Base-by-base conservation (phyloP, 306 rosid species). In the Cucumis hystrix region DNA sequence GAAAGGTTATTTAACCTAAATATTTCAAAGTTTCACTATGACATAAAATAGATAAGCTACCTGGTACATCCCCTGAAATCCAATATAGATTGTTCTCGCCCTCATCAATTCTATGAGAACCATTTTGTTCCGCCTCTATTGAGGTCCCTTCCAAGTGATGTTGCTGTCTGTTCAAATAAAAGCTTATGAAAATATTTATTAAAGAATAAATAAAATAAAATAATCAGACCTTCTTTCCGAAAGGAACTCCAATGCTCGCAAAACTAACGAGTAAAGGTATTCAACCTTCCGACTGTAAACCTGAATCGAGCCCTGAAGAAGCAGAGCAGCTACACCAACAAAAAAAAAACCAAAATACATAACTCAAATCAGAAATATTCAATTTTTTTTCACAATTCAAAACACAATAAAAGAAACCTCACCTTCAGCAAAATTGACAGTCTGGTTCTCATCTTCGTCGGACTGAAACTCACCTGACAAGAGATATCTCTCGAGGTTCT, bases 231-330 rank as follows among this genome's bases (percentile, higher is more conserved):
- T 92, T 75, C 88, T 92, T 82, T 87, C 93, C 28, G 99, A 88
- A 75, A 96, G 96, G 84, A 92, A 96, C 87, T 96, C 97, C 82
- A 96, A 87, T 74, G 97, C 92, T 62, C 96, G 98, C 83, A 96
- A 45, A 37, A 96, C 98, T 88, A 96, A 83, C 49, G 88, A 84
- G 81, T 96, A 86, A 1, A 96, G 92, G 81, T 92, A 96, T 66
- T 92, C 99, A 59, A 96, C 99, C 83, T 96, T 96, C 8, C 98
- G 84, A 79, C 99, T 91, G 80, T 96, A 96, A 76, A 96, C 99
- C 81, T 96, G 99, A 17, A 96, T 87, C 40, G 99, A 92, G 75
- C 97, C 97, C 83, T 95, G 97, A 88, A 95, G 91, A 52, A 95
- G 88, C 79, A 95, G 76, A 79, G 99, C 99, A 88, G 99, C 99